Evolutionary conservation across 116 monocot genomes (phyloP).

Genomic region (Dioscorea cayenensis): DNA sequence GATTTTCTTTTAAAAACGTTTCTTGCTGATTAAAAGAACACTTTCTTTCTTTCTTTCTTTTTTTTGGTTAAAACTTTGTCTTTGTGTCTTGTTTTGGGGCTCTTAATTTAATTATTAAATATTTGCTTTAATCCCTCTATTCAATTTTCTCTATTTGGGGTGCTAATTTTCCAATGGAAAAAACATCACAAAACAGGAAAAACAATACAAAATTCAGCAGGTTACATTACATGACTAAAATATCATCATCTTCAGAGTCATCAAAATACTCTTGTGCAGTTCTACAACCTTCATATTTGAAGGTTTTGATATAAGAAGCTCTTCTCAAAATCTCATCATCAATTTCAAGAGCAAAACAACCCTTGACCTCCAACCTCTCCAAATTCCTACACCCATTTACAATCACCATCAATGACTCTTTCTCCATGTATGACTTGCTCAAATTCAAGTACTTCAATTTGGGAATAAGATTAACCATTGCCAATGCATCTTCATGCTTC

Average conservation of each 20-base stretch:
- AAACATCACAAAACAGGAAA: no score
- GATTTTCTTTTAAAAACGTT: no score
- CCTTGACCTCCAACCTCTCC: constrained; percentile 21
- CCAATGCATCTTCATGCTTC: constrained; percentile 19
- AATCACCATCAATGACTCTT: constrained; percentile 24
- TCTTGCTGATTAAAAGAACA: no score
- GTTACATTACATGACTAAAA: no score
- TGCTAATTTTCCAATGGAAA: no score
- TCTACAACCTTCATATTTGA: constrained; percentile 24
- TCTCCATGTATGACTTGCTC: constrained; percentile 27
- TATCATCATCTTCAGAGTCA: constrained; percentile 6
- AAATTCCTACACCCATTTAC: constrained; percentile 29
- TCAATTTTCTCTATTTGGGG: no score
- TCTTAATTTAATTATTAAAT: no score
- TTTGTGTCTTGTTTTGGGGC: no score
- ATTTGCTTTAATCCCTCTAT: no score
- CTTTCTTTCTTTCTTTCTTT: no score
- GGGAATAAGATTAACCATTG: constrained; percentile 15
- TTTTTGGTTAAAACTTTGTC: no score
- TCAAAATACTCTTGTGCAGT: constrained; percentile 4
- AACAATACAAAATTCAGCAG: no score
- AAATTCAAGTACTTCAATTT: constrained; percentile 25
- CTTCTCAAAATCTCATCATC: constrained; percentile 21
- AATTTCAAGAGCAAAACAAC: constrained; percentile 30
- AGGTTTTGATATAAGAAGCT: constrained; percentile 14